Percentiles rank a stretch among this genome's conserved stretches.
These are phyloP conservation scores for Moringa oleifera DNA, from an alignment of 345 rosid species.

Conservation along the genomic window DNA sequence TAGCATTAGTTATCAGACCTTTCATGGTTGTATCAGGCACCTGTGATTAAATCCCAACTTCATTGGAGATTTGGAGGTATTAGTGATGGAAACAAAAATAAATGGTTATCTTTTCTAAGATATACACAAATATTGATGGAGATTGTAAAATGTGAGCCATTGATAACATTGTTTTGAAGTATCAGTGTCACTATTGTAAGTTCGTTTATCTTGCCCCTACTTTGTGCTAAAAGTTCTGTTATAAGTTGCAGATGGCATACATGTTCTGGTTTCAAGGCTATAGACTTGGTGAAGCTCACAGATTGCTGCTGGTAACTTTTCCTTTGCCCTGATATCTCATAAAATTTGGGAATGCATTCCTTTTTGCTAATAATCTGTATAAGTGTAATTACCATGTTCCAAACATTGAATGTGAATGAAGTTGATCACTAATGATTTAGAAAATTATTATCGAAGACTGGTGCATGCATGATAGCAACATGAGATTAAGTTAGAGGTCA, in stretches of 20 bases:
- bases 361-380: background rate
- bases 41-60: no score
- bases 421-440: background rate
- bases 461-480: background rate
- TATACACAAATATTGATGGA: no score
- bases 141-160: background rate
- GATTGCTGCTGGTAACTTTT: constrained; percentile 62
- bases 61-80: no score
- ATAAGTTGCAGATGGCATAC: constrained; percentile 67
- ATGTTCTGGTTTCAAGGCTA: constrained; percentile 97
- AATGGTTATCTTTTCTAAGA: no score
- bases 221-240: background rate
- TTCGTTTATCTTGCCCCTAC: background rate
- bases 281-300: constrained; percentile 73
- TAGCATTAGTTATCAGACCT: no score
- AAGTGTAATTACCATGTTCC: constrained; percentile 10
- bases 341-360: background rate
- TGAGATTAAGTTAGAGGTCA: constrained; percentile 1
- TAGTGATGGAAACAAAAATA: no score
- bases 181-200: background rate
- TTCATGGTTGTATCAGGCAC: no score
- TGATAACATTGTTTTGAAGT: no score
- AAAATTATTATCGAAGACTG: background rate
- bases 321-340: background rate
- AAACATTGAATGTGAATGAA: background rate